A percentile compares a stretch with the other conserved stretches of the same genome.
phyloP scores from a whole-genome alignment of 306 rosid genomes.

The Dryas octopetala region DNA sequence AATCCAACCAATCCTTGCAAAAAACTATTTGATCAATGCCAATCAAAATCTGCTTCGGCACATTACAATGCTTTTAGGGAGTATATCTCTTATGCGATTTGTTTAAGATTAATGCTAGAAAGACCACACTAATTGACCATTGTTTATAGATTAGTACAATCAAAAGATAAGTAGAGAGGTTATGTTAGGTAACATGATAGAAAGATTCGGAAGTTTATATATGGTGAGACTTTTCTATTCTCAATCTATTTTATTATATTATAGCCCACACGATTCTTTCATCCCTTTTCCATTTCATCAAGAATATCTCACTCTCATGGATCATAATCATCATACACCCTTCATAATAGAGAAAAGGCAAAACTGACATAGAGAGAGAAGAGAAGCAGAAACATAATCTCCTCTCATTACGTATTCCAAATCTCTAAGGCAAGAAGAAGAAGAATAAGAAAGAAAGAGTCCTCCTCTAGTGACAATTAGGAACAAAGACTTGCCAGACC shows the following conservation, averaged over 20 bases:
- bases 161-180: no score
- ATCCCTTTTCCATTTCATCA: background rate
- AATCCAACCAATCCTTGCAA: slow-evolving; percentile 21
- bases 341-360: background rate
- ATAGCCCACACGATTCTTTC: background rate
- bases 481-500: slow-evolving; percentile 66
- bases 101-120: background rate
- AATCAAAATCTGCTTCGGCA: background rate
- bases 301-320: background rate
- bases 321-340: background rate
- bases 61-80: slow-evolving; percentile 1
- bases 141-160: no score
- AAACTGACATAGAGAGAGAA: background rate
- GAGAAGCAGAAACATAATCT: slow-evolving; percentile 12
- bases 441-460: background rate
- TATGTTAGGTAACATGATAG: no score
- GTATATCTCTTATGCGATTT: background rate
- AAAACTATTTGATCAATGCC: slow-evolving; percentile 7
- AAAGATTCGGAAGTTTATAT: no score
- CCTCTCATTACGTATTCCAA: background rate
- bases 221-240: background rate
- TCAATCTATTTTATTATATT: background rate
- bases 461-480: slow-evolving; percentile 30
- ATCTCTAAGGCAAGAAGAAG: slow-evolving; percentile 10
- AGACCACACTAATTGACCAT: no score